A percentile compares a stretch with the other conserved stretches of the same genome.
Evolutionary conservation across 2,329 filamentous ascomycete species (phyloP).

Genomic region (Cercospora sp.): DNA sequence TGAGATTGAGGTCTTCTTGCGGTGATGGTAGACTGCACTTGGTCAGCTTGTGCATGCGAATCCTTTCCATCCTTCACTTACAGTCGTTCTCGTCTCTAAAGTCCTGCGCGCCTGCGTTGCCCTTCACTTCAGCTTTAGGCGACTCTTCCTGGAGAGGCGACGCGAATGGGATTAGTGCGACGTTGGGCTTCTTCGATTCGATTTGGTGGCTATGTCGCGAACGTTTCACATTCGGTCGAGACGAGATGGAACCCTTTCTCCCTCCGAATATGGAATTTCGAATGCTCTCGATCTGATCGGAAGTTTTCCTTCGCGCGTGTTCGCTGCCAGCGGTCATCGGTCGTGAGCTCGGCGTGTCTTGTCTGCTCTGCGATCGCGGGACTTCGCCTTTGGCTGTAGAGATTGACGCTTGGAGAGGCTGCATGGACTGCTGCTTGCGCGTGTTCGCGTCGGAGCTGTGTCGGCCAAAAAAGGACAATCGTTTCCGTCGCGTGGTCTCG

Average conservation of each 20-base stretch:
- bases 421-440: constrained; percentile 14
- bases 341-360: constrained; percentile 17
- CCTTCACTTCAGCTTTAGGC: constrained; percentile 4
- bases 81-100: constrained; percentile 28
- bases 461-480: constrained; percentile 33
- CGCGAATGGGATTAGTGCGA: constrained; percentile 21
- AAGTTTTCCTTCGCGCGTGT: constrained; percentile 22
- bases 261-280: constrained; percentile 32
- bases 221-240: constrained; percentile 17
- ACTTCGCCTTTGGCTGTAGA: constrained; percentile 8
- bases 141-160: constrained; percentile 13
- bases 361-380: background rate
- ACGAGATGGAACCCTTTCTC: constrained; percentile 14
- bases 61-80: constrained; percentile 10
- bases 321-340: constrained; percentile 23
- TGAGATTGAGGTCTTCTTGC: constrained; percentile 55
- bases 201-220: constrained; percentile 19
- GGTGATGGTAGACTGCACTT: constrained; percentile 32
- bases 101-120: constrained; percentile 14
- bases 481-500: constrained; percentile 27
- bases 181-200: constrained; percentile 9
- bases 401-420: constrained; percentile 20
- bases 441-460: constrained; percentile 27
- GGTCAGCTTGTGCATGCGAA: background rate
- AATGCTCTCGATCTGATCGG: constrained; percentile 30